Conservation (phyloP, 208 protist genomes). For the Crithidia bombi region DNA sequence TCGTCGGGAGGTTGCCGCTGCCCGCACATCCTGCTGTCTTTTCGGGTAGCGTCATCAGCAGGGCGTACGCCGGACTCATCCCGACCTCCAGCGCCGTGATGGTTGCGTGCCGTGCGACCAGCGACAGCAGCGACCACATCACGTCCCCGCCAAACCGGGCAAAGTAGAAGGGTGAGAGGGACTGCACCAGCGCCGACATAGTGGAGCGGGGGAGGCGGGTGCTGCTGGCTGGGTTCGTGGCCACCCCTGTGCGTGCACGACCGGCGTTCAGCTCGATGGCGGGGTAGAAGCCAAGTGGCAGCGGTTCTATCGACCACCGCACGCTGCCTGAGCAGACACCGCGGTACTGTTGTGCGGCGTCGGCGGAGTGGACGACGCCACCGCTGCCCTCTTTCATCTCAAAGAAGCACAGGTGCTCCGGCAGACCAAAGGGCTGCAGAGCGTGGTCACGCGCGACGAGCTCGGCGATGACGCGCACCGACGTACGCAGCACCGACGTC, state of each 20-base stretch:
- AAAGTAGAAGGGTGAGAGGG: slow-evolving; percentile 29
- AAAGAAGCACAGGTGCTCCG: slow-evolving; percentile 38
- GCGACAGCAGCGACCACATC: slow-evolving; percentile 28
- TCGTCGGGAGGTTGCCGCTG: background rate
- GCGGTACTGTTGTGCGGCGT: slow-evolving; percentile 22
- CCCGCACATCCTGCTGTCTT: too few relatives aligned
- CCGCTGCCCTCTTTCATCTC: slow-evolving; percentile 43
- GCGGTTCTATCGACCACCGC: slow-evolving; percentile 35
- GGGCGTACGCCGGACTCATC: slow-evolving; percentile 34
- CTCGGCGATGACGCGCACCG: slow-evolving; percentile 35
- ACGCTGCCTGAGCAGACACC: slow-evolving; percentile 20
- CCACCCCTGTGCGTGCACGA: slow-evolving; percentile 17
- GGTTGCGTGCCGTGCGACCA: slow-evolving; percentile 24
- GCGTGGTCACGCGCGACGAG: slow-evolving; percentile 39
- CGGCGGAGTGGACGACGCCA: slow-evolving; percentile 25
- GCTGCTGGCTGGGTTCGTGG: slow-evolving; percentile 23
- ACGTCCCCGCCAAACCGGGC: slow-evolving; percentile 35
- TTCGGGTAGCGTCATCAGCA: too few relatives aligned
- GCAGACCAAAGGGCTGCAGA: slow-evolving; percentile 37
- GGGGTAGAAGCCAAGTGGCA: slow-evolving; percentile 39
- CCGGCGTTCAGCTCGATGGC: slow-evolving; percentile 37
- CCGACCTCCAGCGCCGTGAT: slow-evolving; percentile 36
- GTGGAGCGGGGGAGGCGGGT: slow-evolving; percentile 17
- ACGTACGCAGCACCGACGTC: slow-evolving; percentile 34
- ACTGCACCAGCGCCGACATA: slow-evolving; percentile 29